These are phyloP conservation scores for Nannizzia gypsea DNA, from an alignment of 2,329 filamentous ascomycete species.

Conservation along the genomic window DNA sequence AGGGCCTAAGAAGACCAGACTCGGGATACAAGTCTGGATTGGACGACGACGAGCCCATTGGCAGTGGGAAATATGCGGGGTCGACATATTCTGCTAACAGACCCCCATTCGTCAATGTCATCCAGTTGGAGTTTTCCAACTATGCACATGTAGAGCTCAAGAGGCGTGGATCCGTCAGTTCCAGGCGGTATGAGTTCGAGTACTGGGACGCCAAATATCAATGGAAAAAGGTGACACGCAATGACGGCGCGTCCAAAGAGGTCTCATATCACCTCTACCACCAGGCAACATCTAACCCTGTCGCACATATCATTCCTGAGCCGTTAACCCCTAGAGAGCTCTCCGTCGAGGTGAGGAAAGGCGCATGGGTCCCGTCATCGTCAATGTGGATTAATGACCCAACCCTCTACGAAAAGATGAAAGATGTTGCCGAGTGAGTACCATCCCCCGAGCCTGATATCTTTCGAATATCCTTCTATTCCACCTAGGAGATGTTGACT, in stretches of 20 bases:
- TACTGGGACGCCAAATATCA: slow-evolving; percentile 83
- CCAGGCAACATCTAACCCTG: slow-evolving; percentile 48
- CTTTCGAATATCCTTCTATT: not conserved
- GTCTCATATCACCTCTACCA: slow-evolving; percentile 72
- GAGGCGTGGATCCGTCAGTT: slow-evolving; percentile 52
- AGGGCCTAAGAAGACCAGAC: slow-evolving; percentile 43
- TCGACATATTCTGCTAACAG: not conserved
- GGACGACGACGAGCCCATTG: slow-evolving; percentile 29
- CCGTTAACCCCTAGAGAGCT: slow-evolving; percentile 59
- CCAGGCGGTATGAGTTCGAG: slow-evolving; percentile 77
- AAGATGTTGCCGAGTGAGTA: slow-evolving; percentile 79
- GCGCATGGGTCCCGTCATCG: slow-evolving; percentile 82
- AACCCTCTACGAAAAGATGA: slow-evolving; percentile 53
- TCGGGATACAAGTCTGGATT: slow-evolving; percentile 45
- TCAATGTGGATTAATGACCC: slow-evolving; percentile 81
- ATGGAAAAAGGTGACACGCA: slow-evolving; percentile 66
- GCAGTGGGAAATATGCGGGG: slow-evolving; percentile 11
- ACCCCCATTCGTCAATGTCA: slow-evolving; percentile 55
- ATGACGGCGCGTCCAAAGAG: slow-evolving; percentile 50
- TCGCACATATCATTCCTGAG: slow-evolving; percentile 80
- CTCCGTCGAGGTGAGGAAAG: slow-evolving; percentile 59
- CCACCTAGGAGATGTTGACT: not conserved
- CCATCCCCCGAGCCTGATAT: not conserved
- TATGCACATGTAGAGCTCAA: slow-evolving; percentile 84
- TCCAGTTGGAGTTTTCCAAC: slow-evolving; percentile 91